Evolutionary conservation across 1,139 yeast genomes (phyloP).

Genomic region (Candida sojae): DNA sequence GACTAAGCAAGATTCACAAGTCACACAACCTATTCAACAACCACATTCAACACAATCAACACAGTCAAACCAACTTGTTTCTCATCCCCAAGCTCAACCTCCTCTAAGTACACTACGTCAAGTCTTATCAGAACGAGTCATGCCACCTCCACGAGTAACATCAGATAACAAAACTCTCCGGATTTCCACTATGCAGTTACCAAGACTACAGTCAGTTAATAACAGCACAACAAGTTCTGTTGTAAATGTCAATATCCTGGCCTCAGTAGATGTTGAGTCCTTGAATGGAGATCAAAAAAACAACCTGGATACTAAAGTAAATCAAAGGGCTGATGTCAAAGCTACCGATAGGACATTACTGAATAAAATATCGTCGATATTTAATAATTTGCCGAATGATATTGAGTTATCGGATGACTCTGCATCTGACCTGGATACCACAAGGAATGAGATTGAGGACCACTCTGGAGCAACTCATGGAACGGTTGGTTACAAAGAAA

Average conservation of each 20-base stretch:
- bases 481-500: constrained; percentile 2
- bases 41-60: neutral
- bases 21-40: neutral
- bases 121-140: constrained; percentile 8
- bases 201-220: constrained; percentile 19
- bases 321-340: constrained; percentile 5
- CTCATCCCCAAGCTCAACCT: neutral
- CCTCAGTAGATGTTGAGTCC: constrained; percentile 20
- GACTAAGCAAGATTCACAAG: neutral
- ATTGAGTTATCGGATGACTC: constrained; percentile 52
- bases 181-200: constrained; percentile 24
- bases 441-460: constrained; percentile 14
- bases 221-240: constrained; percentile 34
- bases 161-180: constrained; percentile 35
- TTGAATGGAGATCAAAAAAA: neutral
- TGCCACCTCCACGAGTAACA: constrained; percentile 25
- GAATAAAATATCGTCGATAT: constrained; percentile 37
- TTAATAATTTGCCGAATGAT: constrained; percentile 50
- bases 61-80: neutral
- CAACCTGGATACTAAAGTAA: constrained; percentile 1
- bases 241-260: constrained; percentile 33
- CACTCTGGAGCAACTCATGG: neutral
- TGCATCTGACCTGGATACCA: constrained; percentile 45
- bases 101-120: constrained; percentile 1
- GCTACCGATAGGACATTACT: constrained; percentile 8